These are phyloP conservation scores for Grigorovia transvaalensis DNA, from an alignment of 805 yeast genomes.

Conservation along the genomic window DNA sequence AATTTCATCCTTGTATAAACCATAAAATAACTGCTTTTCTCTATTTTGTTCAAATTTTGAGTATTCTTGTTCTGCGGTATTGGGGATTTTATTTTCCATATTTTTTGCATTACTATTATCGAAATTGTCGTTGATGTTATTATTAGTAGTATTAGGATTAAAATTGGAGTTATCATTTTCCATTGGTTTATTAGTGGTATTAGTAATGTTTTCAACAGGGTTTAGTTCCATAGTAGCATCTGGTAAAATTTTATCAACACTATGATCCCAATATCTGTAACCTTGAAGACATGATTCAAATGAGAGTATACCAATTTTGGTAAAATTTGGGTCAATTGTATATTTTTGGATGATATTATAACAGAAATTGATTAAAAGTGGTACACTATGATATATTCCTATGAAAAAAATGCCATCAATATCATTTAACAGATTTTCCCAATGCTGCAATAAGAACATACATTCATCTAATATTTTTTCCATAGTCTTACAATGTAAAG, in stretches of 20 bases:
- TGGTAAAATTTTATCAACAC: constrained; percentile 11
- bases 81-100: constrained; percentile 3
- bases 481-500: constrained; percentile 19
- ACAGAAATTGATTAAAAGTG: constrained; percentile 38
- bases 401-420: constrained; percentile 41
- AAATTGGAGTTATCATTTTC: not conserved
- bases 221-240: constrained; percentile 2
- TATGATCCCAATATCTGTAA: constrained; percentile 34
- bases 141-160: no score
- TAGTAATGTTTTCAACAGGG: not conserved
- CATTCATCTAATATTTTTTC: constrained; percentile 33
- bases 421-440: constrained; percentile 38
- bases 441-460: constrained; percentile 36
- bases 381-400: constrained; percentile 46
- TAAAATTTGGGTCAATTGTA: constrained; percentile 11
- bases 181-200: not conserved
- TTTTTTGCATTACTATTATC: no score
- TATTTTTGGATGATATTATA: constrained; percentile 31
- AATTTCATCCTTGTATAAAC: constrained; percentile 18
- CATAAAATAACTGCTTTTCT: constrained; percentile 25
- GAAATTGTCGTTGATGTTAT: no score
- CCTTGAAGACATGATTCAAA: constrained; percentile 33
- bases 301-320: constrained; percentile 25
- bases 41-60: constrained; percentile 18
- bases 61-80: constrained; percentile 12